Conservation (phyloP, 2,329 filamentous ascomycete genomes). For the Mycosphaerella arachidis region DNA sequence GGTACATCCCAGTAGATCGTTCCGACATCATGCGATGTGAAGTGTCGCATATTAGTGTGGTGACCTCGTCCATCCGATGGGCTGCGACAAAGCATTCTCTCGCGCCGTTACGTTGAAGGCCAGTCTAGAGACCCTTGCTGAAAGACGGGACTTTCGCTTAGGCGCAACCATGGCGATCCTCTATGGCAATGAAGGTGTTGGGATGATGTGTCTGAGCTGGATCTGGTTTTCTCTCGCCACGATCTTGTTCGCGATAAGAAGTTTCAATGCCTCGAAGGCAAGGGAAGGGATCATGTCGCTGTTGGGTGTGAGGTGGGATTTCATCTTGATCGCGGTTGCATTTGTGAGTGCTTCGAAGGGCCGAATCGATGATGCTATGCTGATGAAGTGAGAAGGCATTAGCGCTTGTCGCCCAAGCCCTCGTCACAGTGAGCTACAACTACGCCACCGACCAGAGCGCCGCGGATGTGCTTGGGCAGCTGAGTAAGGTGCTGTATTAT, state of each 20-base stretch:
- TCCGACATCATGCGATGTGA: neutral
- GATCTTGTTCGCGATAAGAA: slow-evolving; percentile 9
- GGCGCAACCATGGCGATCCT: neutral
- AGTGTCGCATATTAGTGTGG: neutral
- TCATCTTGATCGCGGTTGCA: slow-evolving; percentile 9
- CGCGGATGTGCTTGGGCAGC: neutral
- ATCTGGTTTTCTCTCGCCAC: slow-evolving; percentile 11
- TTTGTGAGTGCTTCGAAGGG: neutral
- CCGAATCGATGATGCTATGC: neutral
- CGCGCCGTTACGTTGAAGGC: too few species aligned
- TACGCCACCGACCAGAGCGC: neutral
- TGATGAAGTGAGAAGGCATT: neutral
- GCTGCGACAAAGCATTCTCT: neutral
- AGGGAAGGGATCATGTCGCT: slow-evolving; percentile 1
- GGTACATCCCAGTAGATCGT: neutral
- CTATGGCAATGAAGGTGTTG: slow-evolving; percentile 7
- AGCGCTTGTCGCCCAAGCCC: neutral
- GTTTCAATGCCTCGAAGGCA: slow-evolving; percentile 4
- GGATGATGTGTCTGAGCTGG: slow-evolving; percentile 14
- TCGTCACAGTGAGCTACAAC: neutral
- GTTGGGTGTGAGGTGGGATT: slow-evolving; percentile 13
- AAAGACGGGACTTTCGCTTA: neutral
- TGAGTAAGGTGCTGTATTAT: neutral
- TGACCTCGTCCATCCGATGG: neutral
- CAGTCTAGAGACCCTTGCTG: neutral